These are phyloP conservation scores for Blumeriella jaapii DNA, from an alignment of 2,329 filamentous ascomycete genomes.

Conservation along the genomic window DNA sequence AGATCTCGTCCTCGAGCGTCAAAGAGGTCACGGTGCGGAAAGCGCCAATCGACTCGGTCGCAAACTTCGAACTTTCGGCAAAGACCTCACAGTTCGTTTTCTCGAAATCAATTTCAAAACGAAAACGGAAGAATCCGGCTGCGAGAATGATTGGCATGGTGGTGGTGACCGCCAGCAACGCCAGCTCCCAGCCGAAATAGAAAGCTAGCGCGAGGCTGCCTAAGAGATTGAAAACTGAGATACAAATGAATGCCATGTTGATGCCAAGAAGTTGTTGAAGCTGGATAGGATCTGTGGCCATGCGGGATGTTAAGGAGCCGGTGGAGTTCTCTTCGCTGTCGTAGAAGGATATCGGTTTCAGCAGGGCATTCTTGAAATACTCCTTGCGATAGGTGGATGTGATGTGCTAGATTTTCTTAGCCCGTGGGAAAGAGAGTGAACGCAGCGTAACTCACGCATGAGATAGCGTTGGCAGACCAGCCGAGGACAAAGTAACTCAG, in stretches of 20 bases:
- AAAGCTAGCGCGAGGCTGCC: conserved; percentile 58
- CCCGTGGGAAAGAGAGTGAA: neutral
- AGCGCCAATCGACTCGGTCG: conserved; percentile 48
- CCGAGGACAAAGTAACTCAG: conserved; percentile 21
- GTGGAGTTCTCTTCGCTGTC: conserved; percentile 36
- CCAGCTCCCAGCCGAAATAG: conserved; percentile 65
- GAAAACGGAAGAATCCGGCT: conserved; percentile 35
- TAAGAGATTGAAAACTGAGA: conserved; percentile 53
- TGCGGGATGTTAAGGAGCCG: conserved; percentile 35
- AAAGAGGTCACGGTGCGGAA: conserved; percentile 25
- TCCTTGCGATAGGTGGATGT: conserved; percentile 31
- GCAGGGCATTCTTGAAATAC: conserved; percentile 35
- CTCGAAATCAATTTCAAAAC: conserved; percentile 43
- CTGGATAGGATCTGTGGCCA: conserved; percentile 37
- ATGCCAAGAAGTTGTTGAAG: conserved; percentile 38
- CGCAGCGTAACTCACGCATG: neutral
- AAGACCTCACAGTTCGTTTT: conserved; percentile 45
- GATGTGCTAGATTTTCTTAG: conserved; percentile 19
- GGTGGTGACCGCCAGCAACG: conserved; percentile 53
- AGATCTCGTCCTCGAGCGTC: conserved; percentile 48
- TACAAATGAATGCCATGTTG: conserved; percentile 42
- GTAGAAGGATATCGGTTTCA: conserved; percentile 32
- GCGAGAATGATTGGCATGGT: conserved; percentile 38
- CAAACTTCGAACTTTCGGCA: conserved; percentile 50
- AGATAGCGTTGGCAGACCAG: conserved; percentile 30